These are phyloP conservation scores for Tieghemiomyces parasiticus DNA, from an alignment of 192 early-diverging fungal genomes.

Conservation along the genomic window DNA sequence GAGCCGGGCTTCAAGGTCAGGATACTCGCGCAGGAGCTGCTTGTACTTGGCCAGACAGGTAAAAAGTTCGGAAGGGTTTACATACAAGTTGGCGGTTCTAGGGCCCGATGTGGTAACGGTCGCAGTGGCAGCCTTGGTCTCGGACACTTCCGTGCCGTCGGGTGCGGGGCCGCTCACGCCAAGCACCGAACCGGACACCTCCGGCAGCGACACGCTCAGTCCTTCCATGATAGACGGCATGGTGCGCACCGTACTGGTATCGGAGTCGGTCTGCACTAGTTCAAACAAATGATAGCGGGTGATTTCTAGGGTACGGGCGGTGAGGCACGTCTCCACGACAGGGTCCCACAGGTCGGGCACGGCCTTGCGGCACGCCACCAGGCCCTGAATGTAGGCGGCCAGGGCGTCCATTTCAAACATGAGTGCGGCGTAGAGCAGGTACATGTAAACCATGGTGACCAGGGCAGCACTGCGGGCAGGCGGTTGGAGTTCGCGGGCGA, in stretches of 20 bases:
- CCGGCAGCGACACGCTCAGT: not conserved
- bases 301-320: not conserved
- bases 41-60: not conserved
- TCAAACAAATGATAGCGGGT: slow-evolving; percentile 9
- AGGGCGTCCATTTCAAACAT: not conserved
- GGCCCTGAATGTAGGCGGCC: not conserved
- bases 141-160: not conserved
- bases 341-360: not conserved
- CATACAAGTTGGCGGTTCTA: too few relatives aligned
- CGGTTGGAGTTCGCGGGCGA: not conserved
- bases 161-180: too few relatives aligned
- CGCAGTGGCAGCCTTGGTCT: not conserved
- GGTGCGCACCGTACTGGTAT: not conserved
- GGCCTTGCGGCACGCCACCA: not conserved
- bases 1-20: not conserved
- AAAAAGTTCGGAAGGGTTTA: not conserved
- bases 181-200: not conserved
- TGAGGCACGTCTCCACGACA: not conserved
- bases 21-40: slow-evolving; percentile 4
- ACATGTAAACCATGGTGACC: slow-evolving; percentile 1
- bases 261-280: not conserved
- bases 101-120: not conserved
- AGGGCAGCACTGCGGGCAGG: not conserved
- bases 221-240: not conserved
- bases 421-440: not conserved